phyloP scores from a whole-genome alignment of 495 filamentous ascomycete genomes.

The Halenospora varia region DNA sequence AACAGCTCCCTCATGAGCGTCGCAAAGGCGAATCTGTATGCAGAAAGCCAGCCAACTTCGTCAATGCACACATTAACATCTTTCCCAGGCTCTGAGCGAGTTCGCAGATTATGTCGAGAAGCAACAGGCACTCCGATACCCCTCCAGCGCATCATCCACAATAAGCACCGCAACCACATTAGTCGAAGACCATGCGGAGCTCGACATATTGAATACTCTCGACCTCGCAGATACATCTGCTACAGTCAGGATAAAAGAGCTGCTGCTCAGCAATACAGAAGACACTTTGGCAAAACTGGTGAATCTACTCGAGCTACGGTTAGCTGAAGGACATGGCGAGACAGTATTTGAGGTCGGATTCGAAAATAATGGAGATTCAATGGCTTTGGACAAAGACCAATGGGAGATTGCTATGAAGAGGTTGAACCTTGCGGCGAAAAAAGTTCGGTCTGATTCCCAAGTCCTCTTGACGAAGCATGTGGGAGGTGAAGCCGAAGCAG shows the following conservation, averaged over 20 bases:
- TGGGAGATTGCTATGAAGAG: conserved; percentile 73
- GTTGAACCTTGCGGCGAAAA: conserved; percentile 61
- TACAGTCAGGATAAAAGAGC: conserved; percentile 65
- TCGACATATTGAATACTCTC: conserved; percentile 87
- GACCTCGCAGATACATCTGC: conserved; percentile 73
- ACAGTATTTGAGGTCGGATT: conserved; percentile 88
- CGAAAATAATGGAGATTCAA: conserved; percentile 89
- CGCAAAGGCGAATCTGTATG: conserved; percentile 81
- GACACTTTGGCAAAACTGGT: conserved; percentile 59
- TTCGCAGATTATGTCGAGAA: conserved; percentile 98
- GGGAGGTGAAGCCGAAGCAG: conserved; percentile 69
- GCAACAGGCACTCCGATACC: conserved; percentile 69
- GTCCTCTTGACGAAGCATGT: conserved; percentile 85
- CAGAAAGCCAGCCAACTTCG: neutral
- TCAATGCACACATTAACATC: conserved; percentile 9
- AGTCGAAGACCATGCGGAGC: conserved; percentile 77
- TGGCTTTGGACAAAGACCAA: conserved; percentile 73
- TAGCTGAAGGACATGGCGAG: conserved; percentile 87
- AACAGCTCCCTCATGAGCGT: conserved; percentile 68
- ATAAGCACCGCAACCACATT: conserved; percentile 30
- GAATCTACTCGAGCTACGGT: conserved; percentile 56
- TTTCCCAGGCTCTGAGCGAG: conserved; percentile 78
- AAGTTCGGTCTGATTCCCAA: conserved; percentile 66
- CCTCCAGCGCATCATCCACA: too few species aligned
- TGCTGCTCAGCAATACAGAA: conserved; percentile 62